Base-by-base conservation (phyloP, 169 alveolate species). In the Plasmodium sp. region DNA sequence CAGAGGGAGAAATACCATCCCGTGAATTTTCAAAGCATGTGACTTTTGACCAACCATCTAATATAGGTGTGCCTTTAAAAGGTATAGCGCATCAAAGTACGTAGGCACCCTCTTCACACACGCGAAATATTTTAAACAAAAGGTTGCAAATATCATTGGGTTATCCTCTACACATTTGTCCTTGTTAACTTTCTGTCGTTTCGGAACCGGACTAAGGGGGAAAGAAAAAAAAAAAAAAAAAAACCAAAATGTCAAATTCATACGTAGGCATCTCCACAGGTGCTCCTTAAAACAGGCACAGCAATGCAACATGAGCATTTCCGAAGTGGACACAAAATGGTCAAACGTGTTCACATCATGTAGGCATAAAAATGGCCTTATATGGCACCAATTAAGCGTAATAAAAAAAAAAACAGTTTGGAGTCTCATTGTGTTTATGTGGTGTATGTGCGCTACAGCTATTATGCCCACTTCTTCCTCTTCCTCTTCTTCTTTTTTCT, bases 181-280 rank as follows among this genome's bases (percentile, higher is more conserved):
- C 74, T 18, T 31, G 31, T 91, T 12, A 80, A 91, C 84, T 72
- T 54, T 82, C 92, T n/a, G 95, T 81, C 5, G 95, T 81, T 72
- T 91, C 95, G 34, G 95, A 91, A 7, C 84, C 84, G 54, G 95
- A 91, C 95, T 91, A 77, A 80, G 81, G 72, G 83, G 27, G 62
- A 56, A 79, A n/a, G n/a, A 36, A 56, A 51, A 33, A 82, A 27
- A 54, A 54, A 51, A 82, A 41, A 22, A 39, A 80, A 22, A 14
- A 51, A 82, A 81, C n/a, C 2, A 81, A 81, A 81, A 39, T 33
- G 18, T 33, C 43, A 34, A 2, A 22, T 72, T 12, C 80, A 71
- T 36, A 79, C 22, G 31, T 36, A 39, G 58, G n/a, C 58, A 48
- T 48, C n/a, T 12, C 58, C 4, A 48, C 58, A 48, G 58, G 58